These are phyloP conservation scores for Pseudogymnoascus pannorum DNA, from an alignment of 2,329 filamentous ascomycete species.

Conservation along the genomic window DNA sequence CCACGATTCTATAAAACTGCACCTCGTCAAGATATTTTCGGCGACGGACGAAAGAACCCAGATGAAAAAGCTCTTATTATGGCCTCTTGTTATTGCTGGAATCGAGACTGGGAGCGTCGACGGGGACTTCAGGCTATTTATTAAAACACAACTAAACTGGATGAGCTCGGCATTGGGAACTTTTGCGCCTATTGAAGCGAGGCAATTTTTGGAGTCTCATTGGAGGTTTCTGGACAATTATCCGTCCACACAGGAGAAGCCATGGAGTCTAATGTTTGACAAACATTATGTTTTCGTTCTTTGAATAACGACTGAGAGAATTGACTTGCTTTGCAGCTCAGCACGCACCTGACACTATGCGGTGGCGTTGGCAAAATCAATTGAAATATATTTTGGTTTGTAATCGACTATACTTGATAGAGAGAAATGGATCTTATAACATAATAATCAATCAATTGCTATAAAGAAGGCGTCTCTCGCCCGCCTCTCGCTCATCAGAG, in stretches of 20 bases:
- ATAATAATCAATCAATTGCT: not conserved
- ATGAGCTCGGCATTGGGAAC: not conserved
- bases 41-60: not conserved
- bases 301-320: not conserved
- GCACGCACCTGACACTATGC: not conserved
- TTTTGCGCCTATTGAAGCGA: not conserved
- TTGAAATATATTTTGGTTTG: not conserved
- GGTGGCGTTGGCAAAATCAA: not conserved
- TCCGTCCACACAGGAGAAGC: too few species aligned
- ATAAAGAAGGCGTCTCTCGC: not conserved
- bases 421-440: not conserved
- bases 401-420: not conserved
- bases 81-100: not conserved
- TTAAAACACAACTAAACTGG: not conserved
- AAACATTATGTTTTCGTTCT: not conserved
- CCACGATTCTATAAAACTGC: not conserved
- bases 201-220: not conserved
- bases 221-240: not conserved
- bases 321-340: not conserved
- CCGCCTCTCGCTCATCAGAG: not conserved
- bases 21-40: not conserved
- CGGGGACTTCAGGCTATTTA: not conserved
- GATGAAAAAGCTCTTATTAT: slow-evolving; percentile 6
- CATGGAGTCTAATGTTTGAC: not conserved
- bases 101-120: not conserved